Evolutionary conservation across 768 basidiomycete genomes (phyloP), one percentile per base, ranked within the genome.

Genomic region (Lentinula raphanica): DNA sequence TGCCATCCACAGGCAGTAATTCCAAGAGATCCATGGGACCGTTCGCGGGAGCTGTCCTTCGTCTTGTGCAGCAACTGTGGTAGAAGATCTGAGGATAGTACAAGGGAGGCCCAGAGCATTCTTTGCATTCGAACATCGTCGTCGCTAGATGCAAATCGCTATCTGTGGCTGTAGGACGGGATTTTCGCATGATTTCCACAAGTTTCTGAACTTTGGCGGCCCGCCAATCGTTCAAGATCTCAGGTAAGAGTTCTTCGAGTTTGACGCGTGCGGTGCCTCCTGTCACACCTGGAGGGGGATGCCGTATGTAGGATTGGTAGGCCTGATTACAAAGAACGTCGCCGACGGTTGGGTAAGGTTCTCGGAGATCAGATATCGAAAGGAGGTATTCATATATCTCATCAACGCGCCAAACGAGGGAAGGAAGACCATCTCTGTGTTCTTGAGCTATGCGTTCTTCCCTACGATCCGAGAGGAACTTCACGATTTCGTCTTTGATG

Each of bases 61-160:
- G n/a, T 9, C n/a, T n/a, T n/a, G 39, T 15, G 25, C 39, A 35
- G 40, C 56, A 49, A 7, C 31, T 3, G 15, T 57, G 56, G 5
- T 49, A 49, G 21, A 57, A 57, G 35, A 57, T 49, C 23, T 38
- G 45, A 39, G 56, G 56, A 49, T 49, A 57, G 19, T 36, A 38
- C 17, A 54, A 25, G 51, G 32, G 19, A 49, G 21, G n/a, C 8
- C 2, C 9, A 40, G 9, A 21, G 19, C 54, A 56, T 0, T 15
- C 17, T 12, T 13, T 23, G 46, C 56, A 57, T 21, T 19, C 29
- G 19, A 57, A 57, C 2, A 57, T 15, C 23, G 29, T 23, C 45
- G 31, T 49, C 8, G 46, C 45, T 13, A 57, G 56, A 29, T 32
- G 19, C 2, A 57, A 32, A n/a, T 46, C 46, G 6, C n/a, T 8